Evolutionary conservation across 2,329 filamentous ascomycete genomes (phyloP).

Genomic region (Verticillium zaregamsianum): DNA sequence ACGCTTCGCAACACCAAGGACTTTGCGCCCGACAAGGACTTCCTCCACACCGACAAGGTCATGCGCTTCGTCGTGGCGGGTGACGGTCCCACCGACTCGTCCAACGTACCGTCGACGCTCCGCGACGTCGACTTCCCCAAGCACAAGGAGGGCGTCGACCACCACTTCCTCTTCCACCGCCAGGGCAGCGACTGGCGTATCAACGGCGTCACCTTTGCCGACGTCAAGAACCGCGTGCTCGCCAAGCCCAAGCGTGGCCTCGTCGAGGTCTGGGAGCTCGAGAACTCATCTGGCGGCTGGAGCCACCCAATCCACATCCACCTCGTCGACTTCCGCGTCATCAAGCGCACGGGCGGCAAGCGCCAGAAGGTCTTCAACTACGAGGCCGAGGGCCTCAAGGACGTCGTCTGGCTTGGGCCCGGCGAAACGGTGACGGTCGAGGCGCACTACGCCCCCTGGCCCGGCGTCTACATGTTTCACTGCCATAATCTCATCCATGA

Average conservation of each 20-base stretch:
- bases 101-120: conserved; percentile 15
- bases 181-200: conserved; percentile 29
- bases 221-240: conserved; percentile 36
- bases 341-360: conserved; percentile 38
- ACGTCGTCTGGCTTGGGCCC: conserved; percentile 45
- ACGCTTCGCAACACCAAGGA: conserved; percentile 37
- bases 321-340: conserved; percentile 47
- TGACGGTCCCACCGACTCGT: conserved; percentile 20
- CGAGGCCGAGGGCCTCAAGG: conserved; percentile 45
- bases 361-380: conserved; percentile 34
- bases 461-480: conserved; percentile 43
- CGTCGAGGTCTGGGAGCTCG: conserved; percentile 36
- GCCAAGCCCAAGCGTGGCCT: conserved; percentile 34
- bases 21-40: conserved; percentile 36
- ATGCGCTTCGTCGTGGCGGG: conserved; percentile 38
- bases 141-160: conserved; percentile 7
- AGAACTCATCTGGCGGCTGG: conserved; percentile 37
- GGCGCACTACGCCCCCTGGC: conserved; percentile 48
- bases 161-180: conserved; percentile 13
- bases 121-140: conserved; percentile 11
- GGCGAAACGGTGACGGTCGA: conserved; percentile 41
- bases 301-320: conserved; percentile 49
- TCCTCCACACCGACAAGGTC: conserved; percentile 37
- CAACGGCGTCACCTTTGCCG: conserved; percentile 36
- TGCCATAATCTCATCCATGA: conserved; percentile 40